Conservation (phyloP, 148 eudicot species). For the Cornus florida region DNA sequence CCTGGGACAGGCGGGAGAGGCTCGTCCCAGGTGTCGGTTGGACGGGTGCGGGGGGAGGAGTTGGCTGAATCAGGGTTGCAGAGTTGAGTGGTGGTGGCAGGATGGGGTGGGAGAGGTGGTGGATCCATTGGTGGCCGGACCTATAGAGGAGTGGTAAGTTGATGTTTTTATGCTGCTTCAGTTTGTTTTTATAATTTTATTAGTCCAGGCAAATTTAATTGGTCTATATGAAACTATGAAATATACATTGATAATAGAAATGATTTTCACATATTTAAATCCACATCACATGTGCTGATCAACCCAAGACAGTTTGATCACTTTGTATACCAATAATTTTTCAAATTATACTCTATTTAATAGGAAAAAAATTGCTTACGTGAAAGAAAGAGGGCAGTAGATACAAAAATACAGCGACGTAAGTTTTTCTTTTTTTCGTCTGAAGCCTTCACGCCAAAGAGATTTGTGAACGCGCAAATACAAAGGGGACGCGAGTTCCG, state of each 20-base stretch:
- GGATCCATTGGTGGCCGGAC: constrained; percentile 30
- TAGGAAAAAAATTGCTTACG: no score
- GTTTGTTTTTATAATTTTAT: neutral
- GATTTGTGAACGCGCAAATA: neutral
- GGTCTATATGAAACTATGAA: no score
- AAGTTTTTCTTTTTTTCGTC: no score
- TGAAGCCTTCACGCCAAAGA: neutral
- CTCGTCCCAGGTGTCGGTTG: constrained; percentile 45
- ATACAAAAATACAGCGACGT: no score
- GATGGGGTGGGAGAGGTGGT: constrained; percentile 22
- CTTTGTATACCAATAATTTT: no score
- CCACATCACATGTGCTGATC: no score
- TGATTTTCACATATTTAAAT: no score
- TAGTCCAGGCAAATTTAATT: no score
- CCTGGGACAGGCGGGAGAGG: constrained; percentile 54
- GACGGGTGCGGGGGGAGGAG: constrained; percentile 45
- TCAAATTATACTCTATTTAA: no score
- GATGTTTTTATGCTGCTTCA: neutral
- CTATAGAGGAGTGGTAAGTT: neutral
- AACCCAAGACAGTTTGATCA: no score
- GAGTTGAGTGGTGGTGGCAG: constrained; percentile 10
- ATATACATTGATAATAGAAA: no score
- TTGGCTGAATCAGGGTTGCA: constrained; percentile 31
- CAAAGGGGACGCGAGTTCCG: neutral
- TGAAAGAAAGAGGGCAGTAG: no score